phyloP scores from a whole-genome alignment of 257 asterid genomes.

The Nicotiana sylvestris region DNA sequence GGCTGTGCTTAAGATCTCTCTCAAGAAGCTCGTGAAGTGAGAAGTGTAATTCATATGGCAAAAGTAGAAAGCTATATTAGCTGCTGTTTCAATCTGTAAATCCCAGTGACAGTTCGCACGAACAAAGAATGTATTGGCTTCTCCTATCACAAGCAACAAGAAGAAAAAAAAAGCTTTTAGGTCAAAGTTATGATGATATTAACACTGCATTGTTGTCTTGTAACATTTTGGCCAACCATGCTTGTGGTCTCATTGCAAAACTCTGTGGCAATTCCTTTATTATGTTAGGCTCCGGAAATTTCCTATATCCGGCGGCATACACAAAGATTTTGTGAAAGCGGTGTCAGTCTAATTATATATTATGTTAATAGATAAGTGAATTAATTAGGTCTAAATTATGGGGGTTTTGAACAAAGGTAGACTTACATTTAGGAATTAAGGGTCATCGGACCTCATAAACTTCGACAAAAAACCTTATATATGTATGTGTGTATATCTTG shows the following conservation, averaged over 20 bases:
- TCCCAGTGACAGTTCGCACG: constrained; percentile 12
- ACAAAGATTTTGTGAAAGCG: too few species aligned
- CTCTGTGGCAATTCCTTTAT: background rate
- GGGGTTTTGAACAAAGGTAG: too few species aligned
- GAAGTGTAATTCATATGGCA: background rate
- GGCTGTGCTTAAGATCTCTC: background rate
- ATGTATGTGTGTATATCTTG: too few species aligned
- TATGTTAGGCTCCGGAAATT: background rate
- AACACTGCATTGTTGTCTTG: constrained; percentile 5
- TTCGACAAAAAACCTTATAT: too few species aligned
- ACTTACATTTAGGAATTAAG: too few species aligned
- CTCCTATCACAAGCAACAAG: background rate
- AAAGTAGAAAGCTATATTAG: background rate
- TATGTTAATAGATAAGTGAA: too few species aligned
- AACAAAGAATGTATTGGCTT: constrained; percentile 15
- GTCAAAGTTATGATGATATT: constrained; percentile 7
- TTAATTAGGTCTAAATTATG: too few species aligned
- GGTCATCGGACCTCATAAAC: too few species aligned
- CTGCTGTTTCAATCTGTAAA: constrained; percentile 8
- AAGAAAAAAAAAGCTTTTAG: background rate
- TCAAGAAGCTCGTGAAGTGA: background rate
- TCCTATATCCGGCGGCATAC: too few species aligned
- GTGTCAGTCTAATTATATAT: too few species aligned
- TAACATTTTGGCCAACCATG: background rate
- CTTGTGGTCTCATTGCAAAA: background rate